Base-by-base conservation (phyloP, 169 alveolate species). In the Cryptosporidium sp. region DNA sequence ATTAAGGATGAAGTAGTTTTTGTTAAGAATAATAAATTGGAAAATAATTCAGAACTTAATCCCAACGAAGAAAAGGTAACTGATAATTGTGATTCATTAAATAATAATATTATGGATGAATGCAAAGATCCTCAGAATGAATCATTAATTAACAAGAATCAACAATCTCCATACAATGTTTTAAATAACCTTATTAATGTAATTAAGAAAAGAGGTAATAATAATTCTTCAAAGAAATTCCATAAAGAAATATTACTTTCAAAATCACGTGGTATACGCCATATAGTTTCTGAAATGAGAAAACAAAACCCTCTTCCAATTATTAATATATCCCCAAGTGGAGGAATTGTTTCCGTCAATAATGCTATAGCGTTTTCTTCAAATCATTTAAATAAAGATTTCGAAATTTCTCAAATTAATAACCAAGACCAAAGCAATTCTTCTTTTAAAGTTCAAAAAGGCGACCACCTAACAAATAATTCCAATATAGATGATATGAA, bases 191-290 rank as follows among this genome's bases (percentile, higher is more conserved):
- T 80, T 1, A 48, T 80, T 37, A 37, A 45, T 5, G 7, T 10
- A 21, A 21, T 35, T 3, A 80, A 26, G 9, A 48, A 39, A 23
- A 42, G 8, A 39, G 14, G 35, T 26, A 9, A 21, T 9, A 33
- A 61, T 26, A 37, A n/a, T 16, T 58, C 35, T 33, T 1, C 35
- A 62, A 61, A n/a, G 39, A 80, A 67, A 14, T 18, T 26, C 26
- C 42, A 60, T 16, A 42, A 65, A 12, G 89, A 80, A 26, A 80
- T 80, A 60, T 48, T 80, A 16, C 33, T 80, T 3, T 80, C 89
- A n/a, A 80, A 80, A 23, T 80, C 89, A 14, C 89, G 89, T 62
- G 89, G 89, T 16, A 31, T 80, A 23, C 56, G 89, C 2, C 89
- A 80, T 42, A 62, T 80, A 3, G 62, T 80, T 61, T 80, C 89